A percentile compares a stretch with the other conserved stretches of the same genome.
These are phyloP conservation scores for Malus hybrid DNA, from an alignment of 331 rosid genomes.

Conservation along the genomic window DNA sequence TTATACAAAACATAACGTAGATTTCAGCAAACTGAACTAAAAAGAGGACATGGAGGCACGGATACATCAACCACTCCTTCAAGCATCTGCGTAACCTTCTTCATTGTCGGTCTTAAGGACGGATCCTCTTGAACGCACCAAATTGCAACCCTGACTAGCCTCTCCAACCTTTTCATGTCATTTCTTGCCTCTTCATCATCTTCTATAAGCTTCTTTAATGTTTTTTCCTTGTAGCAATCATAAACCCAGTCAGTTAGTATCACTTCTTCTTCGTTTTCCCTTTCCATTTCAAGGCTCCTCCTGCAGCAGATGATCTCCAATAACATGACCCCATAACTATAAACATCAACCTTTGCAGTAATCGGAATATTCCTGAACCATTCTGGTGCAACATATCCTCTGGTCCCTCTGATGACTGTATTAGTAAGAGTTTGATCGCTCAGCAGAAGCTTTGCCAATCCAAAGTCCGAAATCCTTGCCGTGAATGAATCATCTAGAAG, in stretches of 20 bases:
- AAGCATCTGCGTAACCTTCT: conserved; percentile 23
- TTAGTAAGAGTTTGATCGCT: conserved; percentile 22
- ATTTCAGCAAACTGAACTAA: neutral
- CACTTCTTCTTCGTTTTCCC: conserved; percentile 17
- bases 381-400: conserved; percentile 33
- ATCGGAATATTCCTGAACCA: conserved; percentile 22
- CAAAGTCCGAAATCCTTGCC: conserved; percentile 24
- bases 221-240: conserved; percentile 10
- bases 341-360: conserved; percentile 26
- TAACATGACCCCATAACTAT: conserved; percentile 25
- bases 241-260: conserved; percentile 24
- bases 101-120: neutral
- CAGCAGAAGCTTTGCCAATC: conserved; percentile 33
- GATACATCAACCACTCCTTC: conserved; percentile 22
- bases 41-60: conserved; percentile 25
- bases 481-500: conserved; percentile 13
- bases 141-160: conserved; percentile 21
- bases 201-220: neutral
- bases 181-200: conserved; percentile 21
- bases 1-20: no score
- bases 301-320: conserved; percentile 24
- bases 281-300: conserved; percentile 12
- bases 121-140: conserved; percentile 33
- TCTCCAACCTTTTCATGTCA: conserved; percentile 25
- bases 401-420: conserved; percentile 26